A percentile compares a stretch with the other conserved stretches of the same genome.
phyloP scores from a whole-genome alignment of 768 basidiomycete genomes.

The Termitomyces sp. region DNA sequence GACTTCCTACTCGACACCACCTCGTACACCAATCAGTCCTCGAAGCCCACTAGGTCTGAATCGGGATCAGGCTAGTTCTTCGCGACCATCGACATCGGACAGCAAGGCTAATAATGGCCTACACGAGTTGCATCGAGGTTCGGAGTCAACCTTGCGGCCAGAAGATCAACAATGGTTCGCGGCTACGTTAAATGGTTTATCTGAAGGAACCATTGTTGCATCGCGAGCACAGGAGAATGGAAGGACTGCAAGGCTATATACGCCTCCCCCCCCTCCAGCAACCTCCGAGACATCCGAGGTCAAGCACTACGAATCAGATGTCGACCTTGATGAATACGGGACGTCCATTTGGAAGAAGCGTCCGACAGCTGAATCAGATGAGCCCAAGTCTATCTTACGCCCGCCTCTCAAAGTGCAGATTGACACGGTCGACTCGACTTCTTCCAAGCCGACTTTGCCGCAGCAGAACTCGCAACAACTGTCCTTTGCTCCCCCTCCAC shows the following conservation, averaged over 20 bases:
- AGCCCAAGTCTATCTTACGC: conserved; percentile 25
- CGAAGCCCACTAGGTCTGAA: conserved; percentile 35
- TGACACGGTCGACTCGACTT: conserved; percentile 16
- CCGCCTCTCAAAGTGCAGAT: conserved; percentile 43
- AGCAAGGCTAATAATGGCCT: conserved; percentile 14
- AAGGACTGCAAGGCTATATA: neutral
- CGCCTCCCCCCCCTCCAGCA: conserved; percentile 19
- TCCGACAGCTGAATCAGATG: conserved; percentile 24
- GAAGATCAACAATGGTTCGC: conserved; percentile 24
- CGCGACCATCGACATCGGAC: conserved; percentile 21
- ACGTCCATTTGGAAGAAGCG: conserved; percentile 39
- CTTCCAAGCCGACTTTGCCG: conserved; percentile 1
- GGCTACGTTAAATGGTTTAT: conserved; percentile 14
- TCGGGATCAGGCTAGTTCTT: conserved; percentile 23
- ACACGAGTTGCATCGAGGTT: conserved; percentile 11
- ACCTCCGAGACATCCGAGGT: conserved; percentile 11
- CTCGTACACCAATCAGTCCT: conserved; percentile 59
- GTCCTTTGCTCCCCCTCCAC: conserved; percentile 17
- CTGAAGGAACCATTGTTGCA: conserved; percentile 21
- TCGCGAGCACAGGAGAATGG: conserved; percentile 2
- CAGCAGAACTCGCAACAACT: conserved; percentile 9
- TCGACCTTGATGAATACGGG: conserved; percentile 38
- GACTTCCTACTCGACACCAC: conserved; percentile 40
- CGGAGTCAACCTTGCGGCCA: conserved; percentile 24
- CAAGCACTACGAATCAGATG: conserved; percentile 35